phyloP scores from a whole-genome alignment of 2,329 filamentous ascomycete species.

The Fusarium siculi region DNA sequence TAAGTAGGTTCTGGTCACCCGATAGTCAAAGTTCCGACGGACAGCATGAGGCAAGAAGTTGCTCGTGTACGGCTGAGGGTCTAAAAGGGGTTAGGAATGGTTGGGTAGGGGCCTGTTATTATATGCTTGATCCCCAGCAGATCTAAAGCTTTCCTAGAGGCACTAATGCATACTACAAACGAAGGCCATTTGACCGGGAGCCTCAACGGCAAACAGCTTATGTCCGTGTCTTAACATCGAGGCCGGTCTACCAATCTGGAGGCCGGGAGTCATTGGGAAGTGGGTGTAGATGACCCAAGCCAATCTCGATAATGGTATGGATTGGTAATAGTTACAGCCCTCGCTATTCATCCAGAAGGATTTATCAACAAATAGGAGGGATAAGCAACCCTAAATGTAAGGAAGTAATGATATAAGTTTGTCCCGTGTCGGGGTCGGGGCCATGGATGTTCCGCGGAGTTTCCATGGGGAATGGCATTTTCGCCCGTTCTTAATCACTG shows the following conservation, averaged over 20 bases:
- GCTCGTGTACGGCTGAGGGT: background rate
- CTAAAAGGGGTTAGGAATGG: background rate
- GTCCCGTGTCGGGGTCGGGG: conserved; percentile 11
- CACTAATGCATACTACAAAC: conserved; percentile 10
- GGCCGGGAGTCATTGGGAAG: conserved; percentile 3
- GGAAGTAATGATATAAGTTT: conserved; percentile 2
- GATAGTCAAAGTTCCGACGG: background rate
- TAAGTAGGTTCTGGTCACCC: background rate
- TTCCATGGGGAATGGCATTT: conserved; percentile 28
- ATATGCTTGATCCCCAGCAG: background rate
- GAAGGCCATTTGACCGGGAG: background rate
- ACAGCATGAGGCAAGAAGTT: background rate
- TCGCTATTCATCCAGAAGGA: background rate
- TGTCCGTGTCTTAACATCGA: conserved; percentile 17
- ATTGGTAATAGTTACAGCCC: conserved; percentile 3
- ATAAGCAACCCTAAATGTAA: conserved; percentile 5
- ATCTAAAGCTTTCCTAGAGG: background rate
- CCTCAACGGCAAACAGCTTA: conserved; percentile 20
- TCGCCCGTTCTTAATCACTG: conserved; percentile 23
- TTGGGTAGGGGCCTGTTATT: conserved; percentile 6
- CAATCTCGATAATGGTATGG: background rate
- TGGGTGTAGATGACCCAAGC: conserved; percentile 3
- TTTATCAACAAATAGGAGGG: background rate
- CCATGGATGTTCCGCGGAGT: conserved; percentile 40
- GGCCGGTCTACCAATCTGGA: background rate